Conservation (phyloP, 495 filamentous ascomycete genomes). For the Hypomontagnella submonticulosa region DNA sequence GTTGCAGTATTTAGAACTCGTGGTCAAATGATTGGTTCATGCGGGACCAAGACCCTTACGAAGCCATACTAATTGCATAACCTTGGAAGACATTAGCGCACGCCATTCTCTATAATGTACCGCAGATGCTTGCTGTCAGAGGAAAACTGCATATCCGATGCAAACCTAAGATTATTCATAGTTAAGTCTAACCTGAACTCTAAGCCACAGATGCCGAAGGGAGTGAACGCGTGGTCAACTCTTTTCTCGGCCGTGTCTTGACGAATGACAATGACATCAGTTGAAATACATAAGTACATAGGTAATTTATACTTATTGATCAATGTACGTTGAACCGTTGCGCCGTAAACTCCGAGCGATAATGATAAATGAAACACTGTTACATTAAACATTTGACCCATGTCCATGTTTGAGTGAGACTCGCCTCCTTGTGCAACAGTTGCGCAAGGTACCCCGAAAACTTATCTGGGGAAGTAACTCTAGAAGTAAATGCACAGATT, state of each 20-base stretch:
- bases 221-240: no score
- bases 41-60: slow-evolving; percentile 1
- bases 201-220: no score
- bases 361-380: neutral
- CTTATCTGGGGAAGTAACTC: slow-evolving; percentile 1
- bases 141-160: neutral
- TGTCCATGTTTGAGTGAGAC: no score
- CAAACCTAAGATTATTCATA: neutral
- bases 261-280: slow-evolving; percentile 8
- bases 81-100: slow-evolving; percentile 23
- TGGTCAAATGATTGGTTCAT: slow-evolving; percentile 43
- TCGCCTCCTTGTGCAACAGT: neutral
- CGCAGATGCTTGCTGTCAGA: slow-evolving; percentile 6
- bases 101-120: slow-evolving; percentile 14
- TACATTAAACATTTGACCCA: no score
- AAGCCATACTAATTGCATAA: slow-evolving; percentile 11
- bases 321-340: neutral
- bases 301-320: no score
- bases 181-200: no score
- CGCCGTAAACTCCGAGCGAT: slow-evolving; percentile 11
- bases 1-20: slow-evolving; percentile 28
- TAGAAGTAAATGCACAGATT: no score
- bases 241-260: no score
- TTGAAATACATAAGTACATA: neutral
- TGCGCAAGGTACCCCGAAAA: slow-evolving; percentile 1